Conservation (phyloP, 2,329 filamentous ascomycete genomes). For the Diplodia mutila region DNA sequence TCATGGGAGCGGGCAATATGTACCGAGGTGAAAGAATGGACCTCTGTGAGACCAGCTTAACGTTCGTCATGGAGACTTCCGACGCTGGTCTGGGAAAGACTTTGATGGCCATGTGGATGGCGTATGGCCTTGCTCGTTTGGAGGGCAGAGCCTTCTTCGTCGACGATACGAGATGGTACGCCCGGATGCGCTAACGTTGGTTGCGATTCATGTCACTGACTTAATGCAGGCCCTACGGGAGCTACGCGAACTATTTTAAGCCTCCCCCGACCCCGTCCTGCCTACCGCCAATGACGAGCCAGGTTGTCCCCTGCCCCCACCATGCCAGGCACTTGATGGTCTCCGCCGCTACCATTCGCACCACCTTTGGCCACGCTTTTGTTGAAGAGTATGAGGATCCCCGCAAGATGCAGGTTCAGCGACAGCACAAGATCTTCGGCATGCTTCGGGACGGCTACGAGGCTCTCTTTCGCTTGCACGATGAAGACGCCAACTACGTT, state of each 20-base stretch:
- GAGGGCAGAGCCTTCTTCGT: conserved; percentile 80
- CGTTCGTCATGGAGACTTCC: conserved; percentile 73
- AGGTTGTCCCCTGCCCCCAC: conserved; percentile 79
- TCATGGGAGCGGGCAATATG: conserved; percentile 17
- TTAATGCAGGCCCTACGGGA: conserved; percentile 67
- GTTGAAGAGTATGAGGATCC: conserved; percentile 57
- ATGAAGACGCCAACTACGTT: conserved; percentile 69
- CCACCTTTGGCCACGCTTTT: conserved; percentile 66
- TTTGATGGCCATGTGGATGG: conserved; percentile 79
- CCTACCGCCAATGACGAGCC: conserved; percentile 70
- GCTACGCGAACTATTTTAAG: conserved; percentile 73
- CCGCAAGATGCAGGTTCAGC: conserved; percentile 52
- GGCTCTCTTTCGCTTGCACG: conserved; percentile 70
- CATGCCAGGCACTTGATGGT: conserved; percentile 75
- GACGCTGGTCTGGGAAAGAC: conserved; percentile 78
- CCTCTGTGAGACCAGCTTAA: conserved; percentile 72
- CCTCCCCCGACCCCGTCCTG: conserved; percentile 68
- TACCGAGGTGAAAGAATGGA: conserved; percentile 46
- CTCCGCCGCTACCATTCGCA: conserved; percentile 67
- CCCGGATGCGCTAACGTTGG: not conserved
- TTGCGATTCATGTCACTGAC: not conserved
- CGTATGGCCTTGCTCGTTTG: conserved; percentile 76
- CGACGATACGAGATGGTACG: conserved; percentile 75
- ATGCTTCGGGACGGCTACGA: conserved; percentile 73
- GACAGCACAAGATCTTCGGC: conserved; percentile 65